A percentile compares a stretch with the other conserved stretches of the same genome.
phyloP scores from a whole-genome alignment of 1,284 basidiomycete species.

The Marasmius tenuissimus region DNA sequence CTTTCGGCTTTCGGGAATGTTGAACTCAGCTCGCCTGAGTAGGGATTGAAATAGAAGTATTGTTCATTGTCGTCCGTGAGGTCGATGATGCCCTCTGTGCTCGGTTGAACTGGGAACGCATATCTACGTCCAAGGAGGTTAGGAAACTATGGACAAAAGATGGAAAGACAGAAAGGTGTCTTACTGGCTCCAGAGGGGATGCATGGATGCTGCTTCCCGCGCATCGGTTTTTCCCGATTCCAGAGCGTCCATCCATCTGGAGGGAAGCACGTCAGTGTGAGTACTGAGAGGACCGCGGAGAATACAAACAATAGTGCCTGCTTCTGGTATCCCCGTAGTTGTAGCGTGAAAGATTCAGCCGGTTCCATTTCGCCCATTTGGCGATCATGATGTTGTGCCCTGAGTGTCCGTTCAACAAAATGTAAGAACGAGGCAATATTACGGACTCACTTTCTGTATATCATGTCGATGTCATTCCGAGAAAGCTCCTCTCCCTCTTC shows the following conservation, averaged over 20 bases:
- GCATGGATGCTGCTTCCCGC: constrained; percentile 75
- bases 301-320: constrained; percentile 75
- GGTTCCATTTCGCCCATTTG: constrained; percentile 84
- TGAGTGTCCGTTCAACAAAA: constrained; percentile 30
- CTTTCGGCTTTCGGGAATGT: constrained; percentile 84
- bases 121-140: constrained; percentile 47
- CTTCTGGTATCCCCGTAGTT: constrained; percentile 88
- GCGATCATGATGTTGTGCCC: constrained; percentile 83
- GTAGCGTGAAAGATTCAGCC: constrained; percentile 76
- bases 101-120: constrained; percentile 60
- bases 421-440: neutral
- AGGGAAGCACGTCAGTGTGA: constrained; percentile 6
- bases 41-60: constrained; percentile 86
- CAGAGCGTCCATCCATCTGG: constrained; percentile 90
- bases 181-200: constrained; percentile 95
- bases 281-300: neutral
- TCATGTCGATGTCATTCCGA: constrained; percentile 75
- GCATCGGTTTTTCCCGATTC: constrained; percentile 75
- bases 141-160: constrained; percentile 10
- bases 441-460: constrained; percentile 70
- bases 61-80: constrained; percentile 63
- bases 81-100: constrained; percentile 56
- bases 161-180: constrained; percentile 21
- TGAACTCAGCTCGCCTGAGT: constrained; percentile 93
- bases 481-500: constrained; percentile 79